A percentile compares a stretch with the other conserved stretches of the same genome.
These are phyloP conservation scores for Beauveria sp. DNA, from an alignment of 2,329 filamentous ascomycete genomes.

Conservation along the genomic window DNA sequence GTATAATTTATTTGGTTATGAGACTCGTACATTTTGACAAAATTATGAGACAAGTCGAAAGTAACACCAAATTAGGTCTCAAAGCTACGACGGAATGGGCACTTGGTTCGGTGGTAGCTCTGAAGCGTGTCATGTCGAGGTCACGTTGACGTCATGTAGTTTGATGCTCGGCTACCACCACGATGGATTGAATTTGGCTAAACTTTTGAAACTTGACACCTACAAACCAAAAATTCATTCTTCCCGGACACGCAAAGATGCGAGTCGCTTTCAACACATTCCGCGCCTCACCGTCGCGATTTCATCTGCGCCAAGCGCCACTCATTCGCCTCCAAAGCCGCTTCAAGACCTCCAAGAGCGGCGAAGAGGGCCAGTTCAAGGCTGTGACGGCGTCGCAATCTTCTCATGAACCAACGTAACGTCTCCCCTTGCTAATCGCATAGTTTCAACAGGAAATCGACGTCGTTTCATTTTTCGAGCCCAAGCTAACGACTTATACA, in stretches of 20 bases:
- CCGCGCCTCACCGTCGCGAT: not conserved
- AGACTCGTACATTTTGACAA: too few relatives aligned
- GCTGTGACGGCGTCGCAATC: not conserved
- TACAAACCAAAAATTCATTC: not conserved
- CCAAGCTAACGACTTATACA: not conserved
- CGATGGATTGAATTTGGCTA: not conserved
- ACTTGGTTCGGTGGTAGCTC: too few relatives aligned
- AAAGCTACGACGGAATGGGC: too few relatives aligned
- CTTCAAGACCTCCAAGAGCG: not conserved
- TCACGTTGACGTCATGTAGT: not conserved
- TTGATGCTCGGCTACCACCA: not conserved
- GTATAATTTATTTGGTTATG: too few relatives aligned
- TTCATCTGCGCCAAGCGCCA: too few relatives aligned
- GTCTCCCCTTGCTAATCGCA: not conserved
- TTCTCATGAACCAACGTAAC: not conserved
- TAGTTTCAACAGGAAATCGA: not conserved
- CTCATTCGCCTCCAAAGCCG: not conserved
- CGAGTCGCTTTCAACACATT: not conserved
- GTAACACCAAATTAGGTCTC: too few relatives aligned
- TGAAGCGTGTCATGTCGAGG: not conserved
- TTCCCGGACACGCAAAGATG: not conserved
- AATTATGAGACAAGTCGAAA: too few relatives aligned
- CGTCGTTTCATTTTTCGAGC: not conserved
- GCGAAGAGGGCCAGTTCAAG: conserved; percentile 1
- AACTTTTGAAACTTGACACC: not conserved